Conservation (phyloP, 2,329 filamentous ascomycete genomes). For the Sporothrix humicola region DNA sequence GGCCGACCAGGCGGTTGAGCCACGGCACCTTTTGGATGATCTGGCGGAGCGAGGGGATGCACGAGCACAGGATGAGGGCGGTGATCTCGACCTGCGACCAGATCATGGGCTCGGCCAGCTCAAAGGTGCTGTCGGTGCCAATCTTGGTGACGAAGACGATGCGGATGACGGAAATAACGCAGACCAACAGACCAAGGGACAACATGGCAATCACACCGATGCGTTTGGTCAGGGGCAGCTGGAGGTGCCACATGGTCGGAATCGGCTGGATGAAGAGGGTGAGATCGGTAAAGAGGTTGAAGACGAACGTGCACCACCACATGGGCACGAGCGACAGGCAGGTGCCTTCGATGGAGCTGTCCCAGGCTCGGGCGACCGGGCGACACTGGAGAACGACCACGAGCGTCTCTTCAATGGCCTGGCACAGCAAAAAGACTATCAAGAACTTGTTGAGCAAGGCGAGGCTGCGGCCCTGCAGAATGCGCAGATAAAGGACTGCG, state of each 20-base stretch:
- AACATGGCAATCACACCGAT: conserved; percentile 34
- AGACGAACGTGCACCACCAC: conserved; percentile 33
- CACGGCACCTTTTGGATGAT: conserved; percentile 28
- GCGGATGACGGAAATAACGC: conserved; percentile 32
- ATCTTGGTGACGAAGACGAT: conserved; percentile 30
- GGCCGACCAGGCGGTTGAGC: conserved; percentile 33
- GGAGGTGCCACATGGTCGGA: conserved; percentile 35
- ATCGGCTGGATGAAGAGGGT: conserved; percentile 36
- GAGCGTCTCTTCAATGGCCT: conserved; percentile 34
- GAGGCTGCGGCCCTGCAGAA: conserved; percentile 29
- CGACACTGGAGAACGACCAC: conserved; percentile 33
- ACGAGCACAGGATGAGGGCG: conserved; percentile 37
- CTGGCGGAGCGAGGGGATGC: conserved; percentile 36
- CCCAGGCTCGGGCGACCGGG: conserved; percentile 31
- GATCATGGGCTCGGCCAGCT: conserved; percentile 31
- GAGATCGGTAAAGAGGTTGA: conserved; percentile 34
- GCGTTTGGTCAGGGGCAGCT: conserved; percentile 32
- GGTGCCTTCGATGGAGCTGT: conserved; percentile 5
- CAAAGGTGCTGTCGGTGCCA: conserved; percentile 25
- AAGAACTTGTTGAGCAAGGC: conserved; percentile 30
- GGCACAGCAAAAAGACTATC: conserved; percentile 29
- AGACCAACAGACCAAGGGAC: conserved; percentile 32
- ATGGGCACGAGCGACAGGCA: conserved; percentile 28
- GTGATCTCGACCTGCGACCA: conserved; percentile 38
- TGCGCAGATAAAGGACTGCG: conserved; percentile 33